Conservation (phyloP, 805 yeast species). For the Myxozyma mucilagina region DNA sequence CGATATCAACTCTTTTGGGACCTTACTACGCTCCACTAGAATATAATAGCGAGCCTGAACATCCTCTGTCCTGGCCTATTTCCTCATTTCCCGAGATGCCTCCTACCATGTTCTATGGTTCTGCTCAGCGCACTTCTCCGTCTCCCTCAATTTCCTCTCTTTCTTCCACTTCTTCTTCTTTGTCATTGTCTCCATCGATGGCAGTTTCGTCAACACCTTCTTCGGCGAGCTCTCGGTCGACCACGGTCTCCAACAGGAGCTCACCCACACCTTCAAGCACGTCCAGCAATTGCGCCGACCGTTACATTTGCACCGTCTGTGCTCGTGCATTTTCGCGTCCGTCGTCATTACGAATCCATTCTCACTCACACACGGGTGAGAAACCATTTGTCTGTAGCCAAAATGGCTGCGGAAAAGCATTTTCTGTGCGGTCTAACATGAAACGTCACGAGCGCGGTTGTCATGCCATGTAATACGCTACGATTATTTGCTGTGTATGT, state of each 20-base stretch:
- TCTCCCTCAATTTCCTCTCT: background rate
- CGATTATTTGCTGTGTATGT: background rate
- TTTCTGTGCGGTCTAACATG: constrained; percentile 80
- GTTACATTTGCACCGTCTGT: constrained; percentile 52
- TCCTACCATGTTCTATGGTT: background rate
- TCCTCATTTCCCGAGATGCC: background rate
- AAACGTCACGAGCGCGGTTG: constrained; percentile 64
- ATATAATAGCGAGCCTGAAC: background rate
- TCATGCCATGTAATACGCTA: constrained; percentile 19
- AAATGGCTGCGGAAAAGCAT: constrained; percentile 66
- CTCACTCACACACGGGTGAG: constrained; percentile 79
- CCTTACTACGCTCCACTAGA: background rate
- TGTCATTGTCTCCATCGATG: background rate
- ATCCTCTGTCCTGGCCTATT: constrained; percentile 1
- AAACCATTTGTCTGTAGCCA: constrained; percentile 70
- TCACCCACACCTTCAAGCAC: constrained; percentile 6
- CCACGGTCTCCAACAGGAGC: background rate
- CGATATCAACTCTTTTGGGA: constrained; percentile 3
- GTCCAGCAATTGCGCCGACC: constrained; percentile 14
- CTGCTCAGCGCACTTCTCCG: background rate
- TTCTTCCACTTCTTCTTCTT: background rate
- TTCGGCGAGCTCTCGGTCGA: background rate
- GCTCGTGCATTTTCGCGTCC: constrained; percentile 82
- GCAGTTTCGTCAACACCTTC: background rate
- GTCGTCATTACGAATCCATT: constrained; percentile 76